Conservation (phyloP, 805 yeast species). For the Nakazawaea holstii region DNA sequence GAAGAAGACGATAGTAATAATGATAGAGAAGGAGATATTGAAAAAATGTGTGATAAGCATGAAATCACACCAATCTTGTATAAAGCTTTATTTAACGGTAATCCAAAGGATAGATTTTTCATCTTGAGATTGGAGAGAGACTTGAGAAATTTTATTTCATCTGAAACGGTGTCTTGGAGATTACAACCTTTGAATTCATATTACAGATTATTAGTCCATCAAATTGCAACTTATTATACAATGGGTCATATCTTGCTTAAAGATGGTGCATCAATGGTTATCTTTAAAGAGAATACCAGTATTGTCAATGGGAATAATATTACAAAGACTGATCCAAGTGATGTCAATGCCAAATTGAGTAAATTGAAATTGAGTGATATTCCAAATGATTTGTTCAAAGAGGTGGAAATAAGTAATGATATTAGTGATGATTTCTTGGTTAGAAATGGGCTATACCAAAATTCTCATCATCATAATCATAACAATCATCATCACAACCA, state of each 20-base stretch:
- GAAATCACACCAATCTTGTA: conserved; percentile 14
- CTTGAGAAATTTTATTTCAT: conserved; percentile 37
- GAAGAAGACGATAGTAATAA: background rate
- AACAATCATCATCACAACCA: conserved; percentile 5
- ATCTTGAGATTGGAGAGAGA: conserved; percentile 44
- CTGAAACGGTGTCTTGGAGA: conserved; percentile 34
- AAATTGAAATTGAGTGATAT: conserved; percentile 24
- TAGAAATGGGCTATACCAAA: conserved; percentile 5
- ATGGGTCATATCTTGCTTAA: conserved; percentile 52
- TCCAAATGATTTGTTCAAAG: conserved; percentile 11
- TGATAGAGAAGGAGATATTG: conserved; percentile 17
- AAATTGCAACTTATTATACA: conserved; percentile 60
- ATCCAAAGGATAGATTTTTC: conserved; percentile 41
- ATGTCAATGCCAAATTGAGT: conserved; percentile 27
- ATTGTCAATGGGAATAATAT: conserved; percentile 29
- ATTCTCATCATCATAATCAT: background rate
- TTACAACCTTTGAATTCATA: conserved; percentile 61
- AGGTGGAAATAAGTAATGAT: conserved; percentile 10
- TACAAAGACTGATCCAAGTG: conserved; percentile 25
- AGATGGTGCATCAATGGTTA: conserved; percentile 43
- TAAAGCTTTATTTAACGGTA: conserved; percentile 32
- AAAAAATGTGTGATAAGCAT: conserved; percentile 16
- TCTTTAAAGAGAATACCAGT: conserved; percentile 31
- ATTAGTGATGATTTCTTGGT: conserved; percentile 11
- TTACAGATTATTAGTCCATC: conserved; percentile 62